Base-by-base conservation (phyloP, 2,329 filamentous ascomycete species). In the Penicillium sp. region DNA sequence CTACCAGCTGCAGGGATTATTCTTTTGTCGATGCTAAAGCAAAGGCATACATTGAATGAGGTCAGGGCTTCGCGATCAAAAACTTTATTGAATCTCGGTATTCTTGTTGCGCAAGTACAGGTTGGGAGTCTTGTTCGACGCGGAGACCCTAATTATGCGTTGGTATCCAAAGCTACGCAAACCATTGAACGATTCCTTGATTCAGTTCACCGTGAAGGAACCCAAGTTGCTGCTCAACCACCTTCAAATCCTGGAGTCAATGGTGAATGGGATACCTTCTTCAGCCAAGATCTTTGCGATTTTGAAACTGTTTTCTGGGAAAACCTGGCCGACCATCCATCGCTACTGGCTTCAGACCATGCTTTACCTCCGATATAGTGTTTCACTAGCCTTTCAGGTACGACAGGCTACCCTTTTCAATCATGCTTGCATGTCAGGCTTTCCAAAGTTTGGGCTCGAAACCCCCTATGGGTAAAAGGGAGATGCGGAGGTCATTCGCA, bases 1-100 rank as follows among this genome's bases (percentile, higher is more conserved):
- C 67, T 68, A 9, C 67, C 67, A 7, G 66, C 65, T 1, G 64
- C 63, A 6, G 67, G 65, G 8, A 67, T 69, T 1, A 54, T 70
- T 10, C 64, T 67, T 6, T 61, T 69, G 1, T 64, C 67, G 10
- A 51, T 70, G 22, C 53, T 70, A 1, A 61, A 63, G 22, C 63
- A 62, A 40, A 53, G 59, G 46, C 55, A 16, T 29, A 56, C 5
- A 46, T 45, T 40, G 39, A 50, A 29, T 18, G 45, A 54, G 16
- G 45, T 6, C 47, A 49, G 14, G 48, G 60, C 13, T 45, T 8
- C 59, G 55, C 18, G 60, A 62, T 45, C 55, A 57, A 8, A 54
- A 22, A 50, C 46, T 10, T 52, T 69, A 1, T 65, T 63, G 29
- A 61, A 68, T 27, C 51, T 68, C 11, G 65, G 58, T 11, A 61